A percentile compares a stretch with the other conserved stretches of the same genome.
Conservation (phyloP, 1,284 basidiomycete species). For the Puccinia hordei region DNA sequence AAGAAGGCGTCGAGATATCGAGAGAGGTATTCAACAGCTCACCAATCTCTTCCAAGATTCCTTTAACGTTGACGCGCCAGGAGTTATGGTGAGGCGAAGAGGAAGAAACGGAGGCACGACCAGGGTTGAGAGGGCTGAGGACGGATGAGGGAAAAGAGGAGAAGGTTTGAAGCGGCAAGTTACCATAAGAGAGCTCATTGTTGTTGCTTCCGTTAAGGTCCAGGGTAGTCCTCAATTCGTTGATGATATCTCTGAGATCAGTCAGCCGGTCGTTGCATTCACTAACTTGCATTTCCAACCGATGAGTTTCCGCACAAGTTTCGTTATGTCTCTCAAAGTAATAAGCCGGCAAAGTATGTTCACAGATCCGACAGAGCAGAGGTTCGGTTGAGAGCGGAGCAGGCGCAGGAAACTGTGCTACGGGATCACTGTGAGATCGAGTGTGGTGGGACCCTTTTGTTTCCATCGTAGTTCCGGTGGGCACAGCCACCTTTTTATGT, state of each 20-base stretch:
- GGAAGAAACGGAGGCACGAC: constrained; percentile 77
- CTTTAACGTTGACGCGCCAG: constrained; percentile 62
- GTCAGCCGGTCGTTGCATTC: constrained; percentile 89
- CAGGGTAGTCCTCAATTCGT: constrained; percentile 51
- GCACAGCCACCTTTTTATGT: constrained; percentile 53
- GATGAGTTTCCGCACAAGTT: constrained; percentile 94
- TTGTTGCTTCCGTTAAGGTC: neutral
- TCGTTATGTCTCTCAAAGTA: constrained; percentile 99
- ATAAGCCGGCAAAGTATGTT: constrained; percentile 94
- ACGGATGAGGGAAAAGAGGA: constrained; percentile 70
- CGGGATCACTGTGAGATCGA: constrained; percentile 56
- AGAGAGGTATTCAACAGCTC: constrained; percentile 77
- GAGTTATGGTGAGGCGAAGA: constrained; percentile 68
- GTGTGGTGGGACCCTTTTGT: constrained; percentile 61
- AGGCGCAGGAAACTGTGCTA: constrained; percentile 66
- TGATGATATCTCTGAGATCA: constrained; percentile 76
- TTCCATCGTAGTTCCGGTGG: constrained; percentile 61
- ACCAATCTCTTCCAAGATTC: constrained; percentile 78
- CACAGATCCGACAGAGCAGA: constrained; percentile 98
- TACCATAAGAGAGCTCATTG: constrained; percentile 32
- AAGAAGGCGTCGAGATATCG: constrained; percentile 82
- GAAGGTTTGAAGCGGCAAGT: constrained; percentile 59
- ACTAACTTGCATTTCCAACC: constrained; percentile 89
- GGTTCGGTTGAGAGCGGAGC: constrained; percentile 67
- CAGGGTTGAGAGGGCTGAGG: constrained; percentile 59